Base-by-base conservation (phyloP, 2,329 filamentous ascomycete genomes). In the Allantophomopsis lycopodina region DNA sequence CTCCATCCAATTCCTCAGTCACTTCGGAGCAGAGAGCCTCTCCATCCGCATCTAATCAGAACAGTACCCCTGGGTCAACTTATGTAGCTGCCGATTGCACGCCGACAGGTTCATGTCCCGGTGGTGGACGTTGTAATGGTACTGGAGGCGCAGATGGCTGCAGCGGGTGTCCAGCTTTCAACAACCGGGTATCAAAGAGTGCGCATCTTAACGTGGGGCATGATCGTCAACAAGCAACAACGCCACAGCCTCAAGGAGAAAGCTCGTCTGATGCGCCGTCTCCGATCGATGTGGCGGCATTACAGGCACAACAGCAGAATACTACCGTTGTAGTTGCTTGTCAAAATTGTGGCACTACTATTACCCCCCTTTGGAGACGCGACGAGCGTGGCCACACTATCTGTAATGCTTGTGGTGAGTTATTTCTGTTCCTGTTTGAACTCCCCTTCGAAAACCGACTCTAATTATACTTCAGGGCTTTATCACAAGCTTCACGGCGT, bases 401-500 rank as follows among this genome's bases (percentile, higher is more conserved):
- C 47, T 98, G 91, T 65, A 98, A 98, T 60, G 91, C 91, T 38
- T 98, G 91, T 65, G 91, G 87, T 94, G 71, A 57, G 80, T 72
- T 44, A 14, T n/a, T 38, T 4, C 6, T 36, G 16, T 21, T 21
- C 10, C n/a, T 8, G 32, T 14, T 34, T 8, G 8, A 6, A 28
- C 10, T 28, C 11, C 11, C 8, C 11, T 4, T 28, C 11, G 23
- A 12, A 28, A 31, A 40, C 10, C 5, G 18, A 38, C 38, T 40
- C 48, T 53, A 33, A 51, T 37, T 36, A 33, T 20, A 16, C 37
- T 5, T 13, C 30, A 94, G 87, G 89, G 4, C 66, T 98, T 3
- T 98, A 98, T 59, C 87, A 93, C 64, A 96, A 96, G 60, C 76
- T 98, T 2, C 91, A 98, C 56, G 88, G 88, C 40, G 79, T 87